Evolutionary conservation across 768 basidiomycete genomes (phyloP).

Genomic region (Phanerochaete carnosa): DNA sequence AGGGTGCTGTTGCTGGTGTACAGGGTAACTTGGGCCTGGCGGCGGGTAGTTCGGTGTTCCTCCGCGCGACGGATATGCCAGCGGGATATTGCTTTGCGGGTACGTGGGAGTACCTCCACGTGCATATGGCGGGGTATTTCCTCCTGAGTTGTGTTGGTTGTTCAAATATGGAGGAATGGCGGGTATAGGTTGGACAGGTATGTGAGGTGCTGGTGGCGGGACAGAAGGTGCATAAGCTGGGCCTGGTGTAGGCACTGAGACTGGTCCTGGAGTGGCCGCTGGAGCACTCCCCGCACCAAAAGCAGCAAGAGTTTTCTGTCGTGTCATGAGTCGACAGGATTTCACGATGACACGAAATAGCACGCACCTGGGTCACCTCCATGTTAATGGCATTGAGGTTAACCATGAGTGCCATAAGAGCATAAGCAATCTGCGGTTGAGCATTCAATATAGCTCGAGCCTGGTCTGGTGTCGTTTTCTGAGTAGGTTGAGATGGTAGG

Average conservation of each 20-base stretch:
- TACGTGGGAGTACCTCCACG: constrained; percentile 1
- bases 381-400: constrained; percentile 71
- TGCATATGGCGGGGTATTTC: constrained; percentile 18
- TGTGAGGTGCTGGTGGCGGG: constrained; percentile 4
- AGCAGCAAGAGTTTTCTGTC: constrained; percentile 61
- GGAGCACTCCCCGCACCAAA: constrained; percentile 31
- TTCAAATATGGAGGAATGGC: constrained; percentile 23
- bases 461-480: constrained; percentile 76
- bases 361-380: constrained; percentile 68
- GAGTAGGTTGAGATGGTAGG: neutral
- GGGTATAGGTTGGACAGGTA: constrained; percentile 12
- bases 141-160: constrained; percentile 8
- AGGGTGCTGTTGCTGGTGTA: neutral
- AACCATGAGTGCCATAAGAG: constrained; percentile 74
- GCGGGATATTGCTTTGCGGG: constrained; percentile 6
- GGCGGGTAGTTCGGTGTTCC: constrained; percentile 4
- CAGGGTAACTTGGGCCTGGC: neutral
- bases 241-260: constrained; percentile 24
- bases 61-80: constrained; percentile 6
- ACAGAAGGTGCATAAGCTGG: constrained; percentile 30
- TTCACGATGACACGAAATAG: neutral
- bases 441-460: constrained; percentile 66
- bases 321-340: neutral
- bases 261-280: constrained; percentile 18
- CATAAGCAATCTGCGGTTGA: constrained; percentile 76